These are phyloP conservation scores for Penicillium sp. DNA, from an alignment of 2,329 filamentous ascomycete species.

Conservation along the genomic window DNA sequence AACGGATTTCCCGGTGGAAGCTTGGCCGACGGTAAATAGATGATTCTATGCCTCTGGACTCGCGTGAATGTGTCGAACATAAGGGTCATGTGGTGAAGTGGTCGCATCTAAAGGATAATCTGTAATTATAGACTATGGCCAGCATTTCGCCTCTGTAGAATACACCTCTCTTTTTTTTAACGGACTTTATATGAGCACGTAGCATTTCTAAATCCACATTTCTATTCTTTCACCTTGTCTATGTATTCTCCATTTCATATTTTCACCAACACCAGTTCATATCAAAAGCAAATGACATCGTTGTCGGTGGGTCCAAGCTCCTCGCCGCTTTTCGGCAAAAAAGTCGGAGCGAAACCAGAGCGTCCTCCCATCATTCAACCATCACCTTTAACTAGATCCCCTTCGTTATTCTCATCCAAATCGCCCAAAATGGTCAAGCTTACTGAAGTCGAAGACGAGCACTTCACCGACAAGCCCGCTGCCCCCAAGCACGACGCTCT, in stretches of 20 bases:
- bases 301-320: slow-evolving; percentile 23
- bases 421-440: slow-evolving; percentile 73
- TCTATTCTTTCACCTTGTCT: background rate
- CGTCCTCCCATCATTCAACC: slow-evolving; percentile 20
- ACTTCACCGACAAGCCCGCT: slow-evolving; percentile 67
- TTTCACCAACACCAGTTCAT: too few species aligned
- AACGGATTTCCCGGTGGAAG: slow-evolving; percentile 73
- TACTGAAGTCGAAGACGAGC: slow-evolving; percentile 92
- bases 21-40: slow-evolving; percentile 54
- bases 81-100: background rate
- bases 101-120: slow-evolving; percentile 5
- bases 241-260: background rate
- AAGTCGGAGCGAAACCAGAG: slow-evolving; percentile 31
- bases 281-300: slow-evolving; percentile 3
- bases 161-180: slow-evolving; percentile 7
- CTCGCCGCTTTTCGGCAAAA: slow-evolving; percentile 34
- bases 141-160: slow-evolving; percentile 8
- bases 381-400: slow-evolving; percentile 8
- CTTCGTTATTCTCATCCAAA: slow-evolving; percentile 6
- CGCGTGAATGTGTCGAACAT: background rate
- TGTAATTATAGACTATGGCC: slow-evolving; percentile 13
- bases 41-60: background rate
- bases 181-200: background rate
- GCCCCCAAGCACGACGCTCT: slow-evolving; percentile 51
- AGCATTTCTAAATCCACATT: background rate